Percentiles rank a stretch among this genome's conserved stretches.
phyloP scores from a whole-genome alignment of 345 rosid species.

The Nasturtium officinale region DNA sequence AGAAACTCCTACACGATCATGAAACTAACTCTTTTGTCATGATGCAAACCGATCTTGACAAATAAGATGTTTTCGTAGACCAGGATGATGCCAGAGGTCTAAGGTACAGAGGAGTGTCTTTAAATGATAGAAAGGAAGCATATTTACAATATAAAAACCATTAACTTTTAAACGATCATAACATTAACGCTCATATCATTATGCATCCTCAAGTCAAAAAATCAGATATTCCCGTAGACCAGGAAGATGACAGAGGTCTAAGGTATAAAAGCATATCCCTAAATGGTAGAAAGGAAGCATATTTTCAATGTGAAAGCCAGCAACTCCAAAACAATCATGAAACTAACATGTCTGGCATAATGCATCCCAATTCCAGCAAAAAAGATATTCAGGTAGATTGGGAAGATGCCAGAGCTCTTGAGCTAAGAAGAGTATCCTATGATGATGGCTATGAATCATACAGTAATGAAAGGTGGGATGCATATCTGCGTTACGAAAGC shows the following conservation, averaged over 20 bases:
- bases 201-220: neutral
- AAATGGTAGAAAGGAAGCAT: neutral
- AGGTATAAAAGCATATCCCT: neutral
- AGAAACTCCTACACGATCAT: neutral
- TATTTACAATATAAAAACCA: neutral
- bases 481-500: neutral
- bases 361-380: neutral
- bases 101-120: neutral
- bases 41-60: neutral
- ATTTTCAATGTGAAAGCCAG: neutral
- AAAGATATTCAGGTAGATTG: neutral
- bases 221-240: neutral
- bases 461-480: neutral
- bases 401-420: neutral
- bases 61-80: neutral
- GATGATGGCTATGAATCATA: neutral
- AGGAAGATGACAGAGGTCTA: neutral
- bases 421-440: neutral
- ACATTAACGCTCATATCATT: neutral
- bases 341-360: neutral
- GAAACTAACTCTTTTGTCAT: neutral
- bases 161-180: neutral
- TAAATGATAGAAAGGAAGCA: neutral
- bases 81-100: neutral
- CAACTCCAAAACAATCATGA: neutral